Base-by-base conservation (phyloP, 768 basidiomycete species). In the Podaxis pistillaris region DNA sequence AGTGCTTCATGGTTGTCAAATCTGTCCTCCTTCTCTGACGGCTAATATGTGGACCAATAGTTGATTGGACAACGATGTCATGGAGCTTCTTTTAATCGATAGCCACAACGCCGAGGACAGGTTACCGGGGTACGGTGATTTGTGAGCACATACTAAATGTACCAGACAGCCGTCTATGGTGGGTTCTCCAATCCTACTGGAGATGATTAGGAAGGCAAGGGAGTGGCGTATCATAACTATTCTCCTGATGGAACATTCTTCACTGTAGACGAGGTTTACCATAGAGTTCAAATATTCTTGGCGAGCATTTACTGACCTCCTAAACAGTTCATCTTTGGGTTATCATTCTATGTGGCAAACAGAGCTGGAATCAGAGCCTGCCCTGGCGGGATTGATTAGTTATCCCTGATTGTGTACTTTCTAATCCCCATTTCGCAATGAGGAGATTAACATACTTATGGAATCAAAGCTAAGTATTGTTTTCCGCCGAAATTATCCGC, bases 81-180 rank as follows among this genome's bases (percentile, higher is more conserved):
- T 17, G 46, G 37, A n/a, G 28, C 50, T 52, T 37, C 54, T 41
- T 49, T 30, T 26, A 13, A 11, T 38, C 47, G 28, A 19, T 17
- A 36, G 24, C 24, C 22, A 3, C 36, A 62, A 62, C 24, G 56
- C 61, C 61, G 61, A 62, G 61, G 61, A 49, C 38, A 13, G 56
- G 22, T 44, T 57, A 46, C 58, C 49, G 47, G 33, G 46, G 33
- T 59, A 19, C 12, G n/a, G 3, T 11, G 6, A 24, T 2, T 36
- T 26, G 22, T 50, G 33, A 49, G 24, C n/a, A 19, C 15, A 30
- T 26, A 52, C 19, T 41, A 41, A 57, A 57, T 28, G 15, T 46
- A 40, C 15, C 17, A 46, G 26, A 41, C 11, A 30, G 56, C 49
- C 24, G 24, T 24, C 49, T 12, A 9, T 26, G 11, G 37, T 7